These are phyloP conservation scores for Tubosaeta sp. DNA, from an alignment of 768 basidiomycete species.

Conservation along the genomic window DNA sequence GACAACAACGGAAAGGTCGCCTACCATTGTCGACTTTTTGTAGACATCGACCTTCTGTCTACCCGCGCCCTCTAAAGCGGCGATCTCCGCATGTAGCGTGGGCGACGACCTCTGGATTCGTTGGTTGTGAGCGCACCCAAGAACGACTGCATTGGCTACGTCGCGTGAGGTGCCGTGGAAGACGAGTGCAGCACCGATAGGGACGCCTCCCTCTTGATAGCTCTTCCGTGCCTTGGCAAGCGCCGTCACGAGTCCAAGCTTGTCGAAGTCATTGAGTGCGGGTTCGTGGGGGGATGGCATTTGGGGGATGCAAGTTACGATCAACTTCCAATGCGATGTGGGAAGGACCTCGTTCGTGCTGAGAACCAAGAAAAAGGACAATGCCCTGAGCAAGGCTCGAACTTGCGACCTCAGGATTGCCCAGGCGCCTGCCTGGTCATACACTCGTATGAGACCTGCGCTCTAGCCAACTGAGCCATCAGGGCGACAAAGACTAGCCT, in stretches of 20 bases:
- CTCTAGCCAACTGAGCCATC: conserved; percentile 54
- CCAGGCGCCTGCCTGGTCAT: conserved; percentile 27
- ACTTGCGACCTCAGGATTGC: conserved; percentile 60
- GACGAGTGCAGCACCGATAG: conserved; percentile 55
- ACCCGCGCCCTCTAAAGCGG: conserved; percentile 52
- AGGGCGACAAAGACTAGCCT: conserved; percentile 29
- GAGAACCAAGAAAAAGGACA: conserved; percentile 6
- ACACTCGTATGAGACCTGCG: conserved; percentile 48
- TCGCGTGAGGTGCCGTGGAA: conserved; percentile 17
- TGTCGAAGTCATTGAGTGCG: conserved; percentile 18
- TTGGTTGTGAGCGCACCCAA: conserved; percentile 43
- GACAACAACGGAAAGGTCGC: conserved; percentile 5
- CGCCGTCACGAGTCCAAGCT: conserved; percentile 31
- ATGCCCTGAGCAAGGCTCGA: conserved; percentile 56
- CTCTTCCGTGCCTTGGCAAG: conserved; percentile 43
- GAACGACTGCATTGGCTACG: conserved; percentile 18
- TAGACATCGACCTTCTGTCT: conserved; percentile 43
- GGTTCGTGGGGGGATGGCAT: background rate
- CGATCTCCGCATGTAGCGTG: conserved; percentile 46
- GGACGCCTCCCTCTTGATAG: conserved; percentile 52
- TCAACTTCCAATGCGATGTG: too few species aligned
- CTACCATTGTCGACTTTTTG: conserved; percentile 45
- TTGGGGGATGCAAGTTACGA: too few species aligned
- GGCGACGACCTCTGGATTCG: conserved; percentile 42
- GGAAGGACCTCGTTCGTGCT: too few species aligned